A percentile compares a stretch with the other conserved stretches of the same genome.
phyloP scores from a whole-genome alignment of 208 protist species.

The Crithidia expoeki region DNA sequence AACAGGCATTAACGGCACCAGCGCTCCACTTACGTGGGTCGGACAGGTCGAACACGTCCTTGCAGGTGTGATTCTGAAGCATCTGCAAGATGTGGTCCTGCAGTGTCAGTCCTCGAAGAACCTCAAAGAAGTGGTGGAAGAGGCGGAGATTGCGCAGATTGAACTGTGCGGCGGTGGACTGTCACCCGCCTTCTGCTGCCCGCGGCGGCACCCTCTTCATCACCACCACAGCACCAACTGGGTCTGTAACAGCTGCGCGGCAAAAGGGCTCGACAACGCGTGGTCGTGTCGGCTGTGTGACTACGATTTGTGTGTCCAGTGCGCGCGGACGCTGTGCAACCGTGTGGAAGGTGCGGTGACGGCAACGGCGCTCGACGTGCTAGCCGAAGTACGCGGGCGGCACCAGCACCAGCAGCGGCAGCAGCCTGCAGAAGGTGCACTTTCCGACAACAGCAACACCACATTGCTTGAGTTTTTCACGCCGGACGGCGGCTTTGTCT shows the following conservation, averaged over 20 bases:
- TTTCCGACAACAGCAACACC: slow-evolving; percentile 1
- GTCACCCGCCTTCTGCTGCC: slow-evolving; percentile 35
- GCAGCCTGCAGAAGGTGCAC: too few species aligned
- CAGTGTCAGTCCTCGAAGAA: slow-evolving; percentile 12
- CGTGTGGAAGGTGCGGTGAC: slow-evolving; percentile 55
- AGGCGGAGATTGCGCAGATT: slow-evolving; percentile 24
- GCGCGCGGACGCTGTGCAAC: slow-evolving; percentile 44
- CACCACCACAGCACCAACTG: slow-evolving; percentile 81
- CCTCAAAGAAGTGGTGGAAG: slow-evolving; percentile 28
- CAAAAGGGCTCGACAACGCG: slow-evolving; percentile 46
- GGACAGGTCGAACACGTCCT: slow-evolving; percentile 23
- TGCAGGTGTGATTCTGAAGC: slow-evolving; percentile 16
- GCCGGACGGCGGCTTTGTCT: slow-evolving; percentile 35
- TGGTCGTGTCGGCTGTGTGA: slow-evolving; percentile 79
- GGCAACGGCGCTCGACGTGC: slow-evolving; percentile 62
- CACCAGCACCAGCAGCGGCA: not conserved
- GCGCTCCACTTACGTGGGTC: slow-evolving; percentile 1
- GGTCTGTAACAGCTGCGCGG: slow-evolving; percentile 64
- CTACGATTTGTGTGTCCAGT: slow-evolving; percentile 80
- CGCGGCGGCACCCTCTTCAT: slow-evolving; percentile 52
- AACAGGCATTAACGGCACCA: too few species aligned
- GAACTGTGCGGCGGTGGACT: slow-evolving; percentile 15
- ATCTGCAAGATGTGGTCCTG: slow-evolving; percentile 24
- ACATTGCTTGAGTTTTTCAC: slow-evolving; percentile 36
- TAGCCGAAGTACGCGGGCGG: slow-evolving; percentile 22